Base-by-base conservation (phyloP, 371 early-diverging fungal genomes). In the Basidiobolus meristosporus region DNA sequence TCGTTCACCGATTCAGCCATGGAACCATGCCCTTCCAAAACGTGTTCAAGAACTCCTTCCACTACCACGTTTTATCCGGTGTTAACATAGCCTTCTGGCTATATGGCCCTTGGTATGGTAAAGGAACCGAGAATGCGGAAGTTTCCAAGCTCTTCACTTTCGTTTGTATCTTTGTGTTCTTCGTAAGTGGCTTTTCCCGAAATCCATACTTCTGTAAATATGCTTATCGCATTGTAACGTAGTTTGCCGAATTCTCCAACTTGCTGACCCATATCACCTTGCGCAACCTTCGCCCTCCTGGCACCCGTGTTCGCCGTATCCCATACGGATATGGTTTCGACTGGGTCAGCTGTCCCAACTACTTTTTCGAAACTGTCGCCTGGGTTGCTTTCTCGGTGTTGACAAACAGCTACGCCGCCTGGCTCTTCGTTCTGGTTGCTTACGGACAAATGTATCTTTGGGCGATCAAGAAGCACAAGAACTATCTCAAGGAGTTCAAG, bases 381-480 rank as follows among this genome's bases (percentile, higher is more conserved):
- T 95, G 96, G 96, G 46, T 76, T 30, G 65, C 74, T 26, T 53
- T 90, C 28, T 59, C 73, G 32, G 53, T 71, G 40, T 57, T 91
- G 50, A 82, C 83, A 23, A 77, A 82, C 40, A 77, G 76, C 41
- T 65, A 73, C 60, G 65, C 78, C 22, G 75, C 83, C 7, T 67
- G 70, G 50, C 46, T 88, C 36, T 95, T 95, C 56, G 63, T 75
- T 42, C 53, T 70, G 17, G 82, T 85, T 30, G 83, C 84, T 17
- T 69, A 77, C 18, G 82, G 59, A 31, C 90, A 91, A 59, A 90
- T 93, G 87, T 82, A 78, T 51, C 22, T 82, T n/a, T 96, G 96
- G 96, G 93, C 96, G 5, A 53, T 86, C 48, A 91, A 92, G 70
- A 96, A 96, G 68, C 92, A 92, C 67, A 73, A 72, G 54, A 66